A percentile compares a stretch with the other conserved stretches of the same genome.
phyloP scores from a whole-genome alignment of 768 basidiomycete species.

The Panus rudis region DNA sequence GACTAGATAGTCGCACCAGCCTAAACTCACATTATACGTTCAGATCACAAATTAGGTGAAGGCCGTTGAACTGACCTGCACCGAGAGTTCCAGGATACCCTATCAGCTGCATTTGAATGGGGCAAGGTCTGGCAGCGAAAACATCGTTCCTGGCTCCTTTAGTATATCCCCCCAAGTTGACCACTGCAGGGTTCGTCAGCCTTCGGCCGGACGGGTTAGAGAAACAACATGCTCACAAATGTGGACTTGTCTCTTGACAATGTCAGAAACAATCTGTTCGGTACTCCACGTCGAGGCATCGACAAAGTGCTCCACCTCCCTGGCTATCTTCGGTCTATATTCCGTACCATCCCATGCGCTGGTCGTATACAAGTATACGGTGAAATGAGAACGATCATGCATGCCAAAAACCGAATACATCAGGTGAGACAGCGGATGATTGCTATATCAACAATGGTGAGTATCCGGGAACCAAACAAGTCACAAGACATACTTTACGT shows the following conservation, averaged over 20 bases:
- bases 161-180: conserved; percentile 44
- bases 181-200: conserved; percentile 22
- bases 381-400: conserved; percentile 34
- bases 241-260: conserved; percentile 38
- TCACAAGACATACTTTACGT: conserved; percentile 32
- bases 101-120: conserved; percentile 43
- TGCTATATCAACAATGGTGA: conserved; percentile 21
- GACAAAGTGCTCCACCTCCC: conserved; percentile 30
- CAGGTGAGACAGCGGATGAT: conserved; percentile 45
- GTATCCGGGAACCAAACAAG: background rate
- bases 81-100: conserved; percentile 44
- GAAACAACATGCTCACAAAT: conserved; percentile 29
- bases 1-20: conserved; percentile 43
- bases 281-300: conserved; percentile 36
- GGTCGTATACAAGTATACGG: conserved; percentile 41
- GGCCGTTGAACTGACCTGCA: conserved; percentile 29
- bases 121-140: conserved; percentile 42
- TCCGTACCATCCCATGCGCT: conserved; percentile 39
- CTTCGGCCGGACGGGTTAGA: background rate
- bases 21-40: conserved; percentile 15
- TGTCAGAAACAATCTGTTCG: conserved; percentile 30
- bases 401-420: conserved; percentile 44
- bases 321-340: conserved; percentile 37
- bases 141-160: conserved; percentile 47
- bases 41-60: conserved; percentile 3